Evolutionary conservation across 805 yeast species (phyloP), one percentile per base, ranked within the genome.

Genomic region (Suhomyces sp.): DNA sequence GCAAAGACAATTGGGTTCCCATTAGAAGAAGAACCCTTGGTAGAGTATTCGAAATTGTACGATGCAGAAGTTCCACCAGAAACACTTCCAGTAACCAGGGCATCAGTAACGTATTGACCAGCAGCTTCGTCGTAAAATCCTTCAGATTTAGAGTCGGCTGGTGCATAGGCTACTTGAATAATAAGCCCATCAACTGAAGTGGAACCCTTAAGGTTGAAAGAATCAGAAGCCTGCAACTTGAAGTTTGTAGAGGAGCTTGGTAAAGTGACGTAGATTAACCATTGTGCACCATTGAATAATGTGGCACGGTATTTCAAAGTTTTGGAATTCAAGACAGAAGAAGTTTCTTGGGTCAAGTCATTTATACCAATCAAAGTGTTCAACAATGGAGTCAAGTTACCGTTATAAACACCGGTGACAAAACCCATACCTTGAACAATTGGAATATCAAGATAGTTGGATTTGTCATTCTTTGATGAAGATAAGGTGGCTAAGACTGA

Each of bases 341-440:
- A 60, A 10, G 55, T 47, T 38, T 63, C 68, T 37, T 60, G 42
- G 13, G 58, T 56, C 28, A 77, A 53, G 12, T 66, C 42, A 14
- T 48, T 33, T 38, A 78, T 52, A 4, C 80, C 82, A 28, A 72
- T 59, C 39, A 65, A 65, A 2, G 79, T 63, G 43, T 62, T 64
- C 19, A 79, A 46, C 39, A 60, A 55, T 2, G 88, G 83, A 19
- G 68, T 67, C 47, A 80, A 59, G 40, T 66, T 60, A 9, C 79
- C 79, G 51, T 72, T 57, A 44, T 73, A 70, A 43, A 81, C 51
- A 19, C 73, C 77, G 4, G 80, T 69, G 5, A 66, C 65, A 43
- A 76, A 67, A 13, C 83, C 84, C 77, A 76, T 73, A 38, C 84
- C 84, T 50, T 73, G 75, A 11, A 76, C 80, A 28, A 79, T 44